Conservation (phyloP, 1,284 basidiomycete species). For the Meira miltonrushii region DNA sequence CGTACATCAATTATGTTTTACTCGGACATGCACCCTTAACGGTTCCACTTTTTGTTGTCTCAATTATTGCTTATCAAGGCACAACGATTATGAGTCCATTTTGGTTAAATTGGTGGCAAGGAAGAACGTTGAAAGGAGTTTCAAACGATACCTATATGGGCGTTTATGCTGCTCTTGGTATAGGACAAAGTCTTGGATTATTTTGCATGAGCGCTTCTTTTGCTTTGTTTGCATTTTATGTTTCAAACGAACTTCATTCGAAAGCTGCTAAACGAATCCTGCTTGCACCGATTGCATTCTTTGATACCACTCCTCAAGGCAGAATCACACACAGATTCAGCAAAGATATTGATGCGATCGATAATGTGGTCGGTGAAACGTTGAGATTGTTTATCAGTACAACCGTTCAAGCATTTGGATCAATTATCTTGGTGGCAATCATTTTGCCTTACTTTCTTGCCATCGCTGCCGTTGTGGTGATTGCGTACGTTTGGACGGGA, state of each 20-base stretch:
- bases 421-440: slow-evolving; percentile 70
- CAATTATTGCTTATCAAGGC: slow-evolving; percentile 22
- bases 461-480: slow-evolving; percentile 61
- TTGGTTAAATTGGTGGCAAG: slow-evolving; percentile 27
- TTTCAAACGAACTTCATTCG: slow-evolving; percentile 19
- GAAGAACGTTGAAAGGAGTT: slow-evolving; percentile 9
- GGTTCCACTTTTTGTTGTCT: slow-evolving; percentile 17
- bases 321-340: slow-evolving; percentile 31
- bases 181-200: slow-evolving; percentile 19
- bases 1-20: slow-evolving; percentile 24
- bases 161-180: slow-evolving; percentile 24
- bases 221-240: slow-evolving; percentile 20
- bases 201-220: slow-evolving; percentile 29
- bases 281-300: slow-evolving; percentile 30
- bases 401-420: slow-evolving; percentile 63
- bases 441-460: slow-evolving; percentile 75
- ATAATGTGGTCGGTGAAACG: slow-evolving; percentile 60
- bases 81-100: slow-evolving; percentile 24
- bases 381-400: slow-evolving; percentile 71
- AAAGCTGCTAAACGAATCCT: slow-evolving; percentile 20
- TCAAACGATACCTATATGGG: slow-evolving; percentile 26
- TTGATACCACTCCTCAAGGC: slow-evolving; percentile 32
- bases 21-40: slow-evolving; percentile 16
- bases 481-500: slow-evolving; percentile 55
- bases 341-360: slow-evolving; percentile 47